phyloP scores from a whole-genome alignment of 2,329 filamentous ascomycete genomes.

The Colletotrichum liriopes region DNA sequence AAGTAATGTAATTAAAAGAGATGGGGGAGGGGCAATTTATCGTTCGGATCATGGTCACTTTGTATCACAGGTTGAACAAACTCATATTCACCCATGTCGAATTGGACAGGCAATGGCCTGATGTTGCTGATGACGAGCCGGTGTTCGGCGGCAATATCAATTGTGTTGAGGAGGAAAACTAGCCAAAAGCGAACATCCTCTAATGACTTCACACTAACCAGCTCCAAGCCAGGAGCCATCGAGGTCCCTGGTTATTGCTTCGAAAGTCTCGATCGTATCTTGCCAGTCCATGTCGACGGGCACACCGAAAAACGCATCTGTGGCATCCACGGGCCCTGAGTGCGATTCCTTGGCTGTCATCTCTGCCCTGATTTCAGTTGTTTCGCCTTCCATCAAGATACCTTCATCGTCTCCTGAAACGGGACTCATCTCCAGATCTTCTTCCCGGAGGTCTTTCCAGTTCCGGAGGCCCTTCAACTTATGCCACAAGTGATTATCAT shows the following conservation, averaged over 20 bases:
- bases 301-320: background rate
- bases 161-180: background rate
- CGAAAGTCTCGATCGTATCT: background rate
- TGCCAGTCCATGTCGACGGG: background rate
- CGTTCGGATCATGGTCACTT: no score
- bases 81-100: no score
- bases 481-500: background rate
- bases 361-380: background rate
- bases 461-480: fast-evolving
- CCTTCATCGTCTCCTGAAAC: background rate
- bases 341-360: background rate
- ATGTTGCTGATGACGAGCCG: background rate
- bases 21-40: no score
- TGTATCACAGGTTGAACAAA: no score
- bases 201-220: no score
- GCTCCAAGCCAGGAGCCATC: background rate
- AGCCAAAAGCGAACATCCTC: background rate
- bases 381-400: background rate
- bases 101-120: background rate
- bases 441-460: background rate
- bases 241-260: background rate
- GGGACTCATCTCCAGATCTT: background rate
- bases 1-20: no score
- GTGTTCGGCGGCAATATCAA: background rate
- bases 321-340: background rate